These are phyloP conservation scores for Inonotus obliquus DNA, from an alignment of 1,284 basidiomycete species.

Conservation along the genomic window DNA sequence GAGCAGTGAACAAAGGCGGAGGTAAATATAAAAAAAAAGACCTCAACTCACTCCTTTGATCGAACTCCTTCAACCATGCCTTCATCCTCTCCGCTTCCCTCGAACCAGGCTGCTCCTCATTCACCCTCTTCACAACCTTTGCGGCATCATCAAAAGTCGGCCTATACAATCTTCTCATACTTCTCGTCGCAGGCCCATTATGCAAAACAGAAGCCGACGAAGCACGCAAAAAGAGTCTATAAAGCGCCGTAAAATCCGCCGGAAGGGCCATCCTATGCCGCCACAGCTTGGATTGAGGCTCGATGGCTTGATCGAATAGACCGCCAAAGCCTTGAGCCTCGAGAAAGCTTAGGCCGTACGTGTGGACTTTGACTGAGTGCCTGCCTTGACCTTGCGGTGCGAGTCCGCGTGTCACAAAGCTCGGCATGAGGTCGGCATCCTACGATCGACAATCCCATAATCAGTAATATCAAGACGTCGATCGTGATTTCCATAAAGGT, in stretches of 20 bases:
- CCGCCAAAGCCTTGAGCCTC: not conserved
- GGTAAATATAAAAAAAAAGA: not conserved
- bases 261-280: slow-evolving; percentile 33
- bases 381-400: too few species aligned
- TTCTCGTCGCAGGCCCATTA: slow-evolving; percentile 37
- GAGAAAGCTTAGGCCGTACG: not conserved
- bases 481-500: not conserved
- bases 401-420: too few species aligned
- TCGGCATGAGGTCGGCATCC: too few species aligned
- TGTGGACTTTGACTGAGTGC: not conserved
- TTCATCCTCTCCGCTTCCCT: slow-evolving; percentile 30
- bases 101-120: not conserved
- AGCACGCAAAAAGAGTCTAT: slow-evolving; percentile 57
- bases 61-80: slow-evolving; percentile 47
- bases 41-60: slow-evolving; percentile 36
- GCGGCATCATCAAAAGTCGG: slow-evolving; percentile 54
- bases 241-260: slow-evolving; percentile 51
- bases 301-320: not conserved
- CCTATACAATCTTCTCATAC: slow-evolving; percentile 48
- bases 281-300: not conserved
- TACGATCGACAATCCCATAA: too few species aligned
- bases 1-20: not conserved
- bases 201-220: slow-evolving; percentile 60
- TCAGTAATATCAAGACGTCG: not conserved
- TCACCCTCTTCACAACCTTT: slow-evolving; percentile 34